Evolutionary conservation across 441 rosid species (phyloP).

Genomic region (Raphanus hybrid): DNA sequence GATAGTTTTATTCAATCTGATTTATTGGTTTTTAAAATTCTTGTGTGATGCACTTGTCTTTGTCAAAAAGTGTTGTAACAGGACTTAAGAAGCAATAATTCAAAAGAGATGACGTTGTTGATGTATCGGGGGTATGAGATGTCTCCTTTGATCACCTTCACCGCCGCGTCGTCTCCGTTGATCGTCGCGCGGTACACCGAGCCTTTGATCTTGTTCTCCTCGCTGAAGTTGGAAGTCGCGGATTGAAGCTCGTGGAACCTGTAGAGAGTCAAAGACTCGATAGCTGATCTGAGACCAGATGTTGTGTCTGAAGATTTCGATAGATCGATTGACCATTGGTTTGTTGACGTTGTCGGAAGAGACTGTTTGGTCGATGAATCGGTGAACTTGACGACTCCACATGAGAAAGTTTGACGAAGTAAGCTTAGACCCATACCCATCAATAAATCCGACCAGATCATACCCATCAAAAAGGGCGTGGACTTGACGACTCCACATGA

Average conservation of each 20-base stretch:
- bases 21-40: too few relatives aligned
- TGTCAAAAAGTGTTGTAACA: too few relatives aligned
- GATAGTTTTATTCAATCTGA: too few relatives aligned
- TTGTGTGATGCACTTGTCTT: too few relatives aligned
- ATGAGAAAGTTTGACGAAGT: too few relatives aligned
- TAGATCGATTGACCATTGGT: conserved; percentile 50
- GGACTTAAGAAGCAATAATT: too few relatives aligned
- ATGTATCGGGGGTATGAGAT: conserved; percentile 44
- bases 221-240: conserved; percentile 67
- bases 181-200: conserved; percentile 67
- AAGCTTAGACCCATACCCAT: too few relatives aligned
- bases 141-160: conserved; percentile 82
- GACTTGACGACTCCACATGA: too few relatives aligned
- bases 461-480: too few relatives aligned
- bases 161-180: conserved; percentile 74
- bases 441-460: too few relatives aligned
- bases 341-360: conserved; percentile 27
- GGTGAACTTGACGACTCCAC: too few relatives aligned
- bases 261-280: conserved; percentile 71
- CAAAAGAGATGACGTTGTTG: too few relatives aligned
- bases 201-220: conserved; percentile 64
- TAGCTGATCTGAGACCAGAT: conserved; percentile 52
- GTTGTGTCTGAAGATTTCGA: conserved; percentile 43
- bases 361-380: conserved; percentile 45
- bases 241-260: conserved; percentile 59